Base-by-base conservation (phyloP, 2,329 filamentous ascomycete genomes). In the Aspergillus sp. region DNA sequence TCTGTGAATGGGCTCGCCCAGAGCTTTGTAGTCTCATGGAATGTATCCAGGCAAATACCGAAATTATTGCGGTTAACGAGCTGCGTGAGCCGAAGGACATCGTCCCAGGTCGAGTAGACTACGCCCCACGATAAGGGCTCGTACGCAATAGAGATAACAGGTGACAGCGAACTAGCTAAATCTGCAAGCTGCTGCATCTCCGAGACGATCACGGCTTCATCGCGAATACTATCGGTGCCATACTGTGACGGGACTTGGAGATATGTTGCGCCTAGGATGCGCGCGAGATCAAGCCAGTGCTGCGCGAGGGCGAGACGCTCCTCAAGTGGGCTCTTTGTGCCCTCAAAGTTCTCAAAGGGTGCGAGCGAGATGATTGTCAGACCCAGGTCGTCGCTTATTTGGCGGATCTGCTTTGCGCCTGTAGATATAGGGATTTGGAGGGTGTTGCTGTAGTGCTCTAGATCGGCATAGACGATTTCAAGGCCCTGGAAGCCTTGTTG, bases 291-390 rank as follows among this genome's bases (percentile, higher is more conserved):
- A 12, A 75, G 61, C 75, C 73, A 76, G n/a, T 68, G 64, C 4
- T 42, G 33, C 4, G 72, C 73, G 3, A 51, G 59, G 2, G 61
- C 20, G 2, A 77, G 64, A 52, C 74, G 62, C 2, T 68, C 61
- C 2, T 55, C 6, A 2, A 76, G 58, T 0, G 69, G 64, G 0
- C 66, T 60, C 22, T 51, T 54, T 15, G 68, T 54, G 33, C 73
- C 74, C 59, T 77, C 73, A 53, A 70, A 75, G 57, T 75, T 74
- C 54, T 74, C 69, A 20, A 77, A 74, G 1, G 73, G 67, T 4
- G 68, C 72, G 13, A 74, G 47, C 1, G 69, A 61, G 3, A 75
- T 17, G 3, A 74, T 67, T 8, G 64, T 54, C 1, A 75, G 17
- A 5, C 57, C 37, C 33, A 45, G 34, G 0, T 62, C 20, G 9